Evolutionary conservation across 139 green algal genomes (phyloP), one percentile per base, ranked within the genome.

Genomic region (Nannochloris sp.): DNA sequence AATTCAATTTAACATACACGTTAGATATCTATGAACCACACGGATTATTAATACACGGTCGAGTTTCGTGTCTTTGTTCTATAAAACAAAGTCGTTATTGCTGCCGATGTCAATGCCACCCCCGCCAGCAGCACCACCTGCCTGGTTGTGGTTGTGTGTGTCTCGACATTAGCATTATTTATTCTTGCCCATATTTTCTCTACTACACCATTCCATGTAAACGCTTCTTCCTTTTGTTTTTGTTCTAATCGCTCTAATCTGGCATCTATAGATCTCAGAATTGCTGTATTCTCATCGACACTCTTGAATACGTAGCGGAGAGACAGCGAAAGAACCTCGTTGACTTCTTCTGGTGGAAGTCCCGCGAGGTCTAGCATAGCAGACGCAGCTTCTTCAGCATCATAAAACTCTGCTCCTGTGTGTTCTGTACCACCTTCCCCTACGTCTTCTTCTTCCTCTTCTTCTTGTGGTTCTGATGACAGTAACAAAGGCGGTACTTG

Each of bases 71-170:
- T n/a, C n/a, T 19, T 51, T 51, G 42, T 51, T 51, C 32, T 56
- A 10, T 15, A 39, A 23, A 51, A 6, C 42, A 73, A 42, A 15
- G 55, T 56, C 34, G 54, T 62, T 7, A 30, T 47, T 24, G 31
- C 56, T 14, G 66, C 66, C 14, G 66, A 33, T 6, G 27, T 27
- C 2, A 13, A 45, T 27, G 66, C 56, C 66, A 67, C 42, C 42
- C 42, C 42, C 42, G 19, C 19, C 19, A 51, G 56, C 56, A 73
- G 56, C 24, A 19, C 42, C 9, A 60, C 66, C 19, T 51, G 0
- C 42, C 31, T 23, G 61, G 39, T n/a, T n/a, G n/a, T n/a, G n/a
- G n/a, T 46, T 67, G 15, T 3, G 65, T 59, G 27, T 54, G 36
- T 8, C 65, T 59, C 12, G 35, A 12, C 12, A 10, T 59, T 30